Base-by-base conservation (phyloP, 2,329 filamentous ascomycete genomes). In the Pestalotiopsis fici region DNA sequence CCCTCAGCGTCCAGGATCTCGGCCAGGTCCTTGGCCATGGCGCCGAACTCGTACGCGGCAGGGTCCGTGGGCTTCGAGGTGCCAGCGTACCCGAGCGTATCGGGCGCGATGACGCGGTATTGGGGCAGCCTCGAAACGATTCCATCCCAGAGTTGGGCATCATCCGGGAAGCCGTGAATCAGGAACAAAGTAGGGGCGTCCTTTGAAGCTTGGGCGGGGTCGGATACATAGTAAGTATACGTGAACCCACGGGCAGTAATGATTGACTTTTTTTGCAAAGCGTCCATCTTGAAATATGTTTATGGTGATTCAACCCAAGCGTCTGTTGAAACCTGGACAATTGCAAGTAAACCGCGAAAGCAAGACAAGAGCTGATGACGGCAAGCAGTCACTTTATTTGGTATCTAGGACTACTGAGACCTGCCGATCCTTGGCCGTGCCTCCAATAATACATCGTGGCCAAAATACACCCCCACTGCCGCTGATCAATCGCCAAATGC, bases 81-180 rank as follows among this genome's bases (percentile, higher is more conserved):
- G 4, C 72, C 78, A 13, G 77, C 79, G 59, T 78, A 80, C 59
- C 82, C 82, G 7, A 84, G 76, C 13, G 78, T 72, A 69, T 78
- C 77, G 3, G 78, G 74, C 6, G 78, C 69, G n/a, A 80, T 76
- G 9, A 85, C 75, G 27, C 79, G 69, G 39, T 77, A 77, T 21
- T 66, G 21, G 3, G 47, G 54, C 23, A 71, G 66, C 25, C 35
- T 57, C 18, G 57, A 12, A 15, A 83, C 74, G 21, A 85, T 72
- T 35, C 78, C 76, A 12, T 77, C 72, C 83, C 83, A 87, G 28
- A 85, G 74, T 2, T 75, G 74, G 0, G 83, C 81, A 50, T 78
- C 74, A 69, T 85, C 83, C 4, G 85, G 85, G 71, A 81, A 87
- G 67, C 85, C 85, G 74, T 87, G 86, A 21, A 82, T 73, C 27